Evolutionary conservation across 305 asterid genomes (phyloP).

Genomic region (Ruellia speciosa): DNA sequence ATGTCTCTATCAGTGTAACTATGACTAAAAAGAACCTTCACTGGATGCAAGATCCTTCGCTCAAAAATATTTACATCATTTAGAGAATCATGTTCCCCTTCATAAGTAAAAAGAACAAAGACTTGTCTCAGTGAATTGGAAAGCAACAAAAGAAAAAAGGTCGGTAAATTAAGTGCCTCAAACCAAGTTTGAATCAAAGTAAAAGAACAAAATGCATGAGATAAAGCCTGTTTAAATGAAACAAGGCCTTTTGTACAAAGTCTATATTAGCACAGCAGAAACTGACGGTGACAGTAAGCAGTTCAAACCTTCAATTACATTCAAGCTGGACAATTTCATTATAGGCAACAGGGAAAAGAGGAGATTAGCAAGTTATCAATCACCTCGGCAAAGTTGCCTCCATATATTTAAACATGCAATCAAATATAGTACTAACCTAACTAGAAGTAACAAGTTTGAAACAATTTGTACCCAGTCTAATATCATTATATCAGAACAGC

Average conservation of each 20-base stretch:
- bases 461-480: not conserved
- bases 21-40: slow-evolving; percentile 57
- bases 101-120: too few species aligned
- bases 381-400: slow-evolving; percentile 33
- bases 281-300: slow-evolving; percentile 6
- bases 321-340: slow-evolving; percentile 13
- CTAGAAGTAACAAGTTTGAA: too few species aligned
- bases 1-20: slow-evolving; percentile 76
- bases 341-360: slow-evolving; percentile 33
- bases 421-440: too few species aligned
- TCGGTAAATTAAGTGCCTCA: too few species aligned
- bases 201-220: slow-evolving; percentile 3
- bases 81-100: slow-evolving; percentile 29
- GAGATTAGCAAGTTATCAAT: slow-evolving; percentile 17
- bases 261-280: slow-evolving; percentile 9
- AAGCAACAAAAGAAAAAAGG: too few species aligned
- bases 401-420: not conserved
- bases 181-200: too few species aligned
- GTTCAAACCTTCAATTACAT: slow-evolving; percentile 2
- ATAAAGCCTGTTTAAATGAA: slow-evolving; percentile 1
- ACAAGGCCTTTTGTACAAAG: not conserved
- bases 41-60: slow-evolving; percentile 49
- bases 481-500: slow-evolving; percentile 3
- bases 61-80: slow-evolving; percentile 34
- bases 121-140: not conserved